Evolutionary conservation across 108 stramenopile genomes (phyloP).

Genomic region (Conticribra weissflogii): DNA sequence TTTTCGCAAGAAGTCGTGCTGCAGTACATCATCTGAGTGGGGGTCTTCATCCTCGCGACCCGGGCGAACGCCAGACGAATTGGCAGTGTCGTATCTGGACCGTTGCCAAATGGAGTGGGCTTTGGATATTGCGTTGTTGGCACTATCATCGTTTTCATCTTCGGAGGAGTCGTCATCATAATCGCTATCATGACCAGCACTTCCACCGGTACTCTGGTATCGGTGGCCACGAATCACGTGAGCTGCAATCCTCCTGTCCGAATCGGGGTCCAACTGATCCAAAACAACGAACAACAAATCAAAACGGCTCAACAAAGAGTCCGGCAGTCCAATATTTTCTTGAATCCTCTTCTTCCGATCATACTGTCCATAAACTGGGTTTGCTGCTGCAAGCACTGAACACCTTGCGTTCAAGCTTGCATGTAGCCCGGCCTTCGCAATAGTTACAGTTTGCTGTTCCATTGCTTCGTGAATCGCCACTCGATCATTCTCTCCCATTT

Average conservation of each 20-base stretch:
- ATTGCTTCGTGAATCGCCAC: constrained; percentile 99
- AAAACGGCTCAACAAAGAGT: constrained; percentile 98
- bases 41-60: constrained; percentile 58
- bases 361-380: constrained; percentile 99
- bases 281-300: constrained; percentile 99
- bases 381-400: constrained; percentile 98
- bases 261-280: constrained; percentile 95
- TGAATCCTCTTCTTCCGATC: constrained; percentile 93
- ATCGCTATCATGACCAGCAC: constrained; percentile 74
- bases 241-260: constrained; percentile 92
- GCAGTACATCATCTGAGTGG: constrained; percentile 78
- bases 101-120: constrained; percentile 80
- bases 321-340: constrained; percentile 99
- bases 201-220: constrained; percentile 85
- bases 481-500: constrained; percentile 93
- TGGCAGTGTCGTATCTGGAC: constrained; percentile 40
- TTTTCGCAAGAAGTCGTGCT: constrained; percentile 96
- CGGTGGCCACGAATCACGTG: constrained; percentile 96
- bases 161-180: constrained; percentile 73
- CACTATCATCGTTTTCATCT: constrained; percentile 46
- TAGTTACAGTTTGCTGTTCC: constrained; percentile 99
- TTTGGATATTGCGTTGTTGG: constrained; percentile 12
- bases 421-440: constrained; percentile 99
- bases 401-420: constrained; percentile 95
- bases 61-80: constrained; percentile 2